A percentile compares a stretch with the other conserved stretches of the same genome.
Conservation (phyloP, 1,284 basidiomycete species). For the Chalciporus sp. region DNA sequence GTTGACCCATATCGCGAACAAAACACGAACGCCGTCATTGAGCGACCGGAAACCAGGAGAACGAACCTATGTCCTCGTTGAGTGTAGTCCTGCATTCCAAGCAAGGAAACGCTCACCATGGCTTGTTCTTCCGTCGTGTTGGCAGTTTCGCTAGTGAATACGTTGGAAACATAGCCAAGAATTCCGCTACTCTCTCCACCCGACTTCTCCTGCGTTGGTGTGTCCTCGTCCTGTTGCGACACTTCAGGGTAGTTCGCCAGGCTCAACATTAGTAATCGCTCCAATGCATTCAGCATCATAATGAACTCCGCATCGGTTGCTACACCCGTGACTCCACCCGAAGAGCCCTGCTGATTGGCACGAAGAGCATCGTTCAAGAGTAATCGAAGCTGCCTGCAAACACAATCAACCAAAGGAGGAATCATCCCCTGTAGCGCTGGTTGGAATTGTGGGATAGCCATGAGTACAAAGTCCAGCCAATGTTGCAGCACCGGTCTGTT, state of each 20-base stretch:
- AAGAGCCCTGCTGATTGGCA: conserved; percentile 41
- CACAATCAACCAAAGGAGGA: conserved; percentile 79
- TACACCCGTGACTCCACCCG: conserved; percentile 44
- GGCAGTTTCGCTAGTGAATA: conserved; percentile 67
- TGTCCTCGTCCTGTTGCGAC: conserved; percentile 60
- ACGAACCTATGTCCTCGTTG: conserved; percentile 47
- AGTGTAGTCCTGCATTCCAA: neutral
- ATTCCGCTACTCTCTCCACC: conserved; percentile 61
- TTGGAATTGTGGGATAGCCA: conserved; percentile 85
- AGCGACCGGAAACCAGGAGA: conserved; percentile 72
- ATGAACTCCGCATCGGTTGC: conserved; percentile 83
- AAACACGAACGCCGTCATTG: conserved; percentile 68
- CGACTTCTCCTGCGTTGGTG: conserved; percentile 51
- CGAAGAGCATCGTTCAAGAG: conserved; percentile 59
- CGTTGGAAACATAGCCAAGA: conserved; percentile 80
- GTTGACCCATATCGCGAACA: conserved; percentile 73
- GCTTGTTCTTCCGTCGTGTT: conserved; percentile 55
- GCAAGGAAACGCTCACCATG: conserved; percentile 44
- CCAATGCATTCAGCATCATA: conserved; percentile 82
- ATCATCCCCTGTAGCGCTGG: conserved; percentile 68
- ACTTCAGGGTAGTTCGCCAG: conserved; percentile 53
- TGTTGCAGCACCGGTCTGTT: conserved; percentile 88
- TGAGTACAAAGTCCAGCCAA: conserved; percentile 96
- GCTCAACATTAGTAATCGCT: conserved; percentile 74
- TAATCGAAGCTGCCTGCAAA: conserved; percentile 74